A percentile compares a stretch with the other conserved stretches of the same genome.
Conservation (phyloP, 2,329 filamentous ascomycete species). For the Talaromyces atroroseus region DNA sequence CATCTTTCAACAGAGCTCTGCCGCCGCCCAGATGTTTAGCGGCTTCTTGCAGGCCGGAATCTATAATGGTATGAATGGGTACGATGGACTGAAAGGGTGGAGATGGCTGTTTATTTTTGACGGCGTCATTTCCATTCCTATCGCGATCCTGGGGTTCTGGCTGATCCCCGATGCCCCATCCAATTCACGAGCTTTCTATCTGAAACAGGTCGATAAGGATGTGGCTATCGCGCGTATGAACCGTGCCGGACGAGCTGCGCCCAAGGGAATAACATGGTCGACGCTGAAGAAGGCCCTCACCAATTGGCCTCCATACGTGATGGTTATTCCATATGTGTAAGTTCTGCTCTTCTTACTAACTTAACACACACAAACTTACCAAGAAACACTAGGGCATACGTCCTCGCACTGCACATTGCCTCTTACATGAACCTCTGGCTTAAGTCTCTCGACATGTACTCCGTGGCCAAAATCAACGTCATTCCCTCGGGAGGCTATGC, state of each 20-base stretch:
- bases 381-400: constrained; percentile 7
- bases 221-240: constrained; percentile 9
- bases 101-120: constrained; percentile 57
- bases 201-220: constrained; percentile 11
- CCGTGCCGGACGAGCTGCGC: constrained; percentile 8
- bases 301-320: constrained; percentile 12
- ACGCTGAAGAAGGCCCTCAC: constrained; percentile 6
- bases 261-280: constrained; percentile 9
- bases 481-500: constrained; percentile 12
- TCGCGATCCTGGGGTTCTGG: constrained; percentile 38
- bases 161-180: constrained; percentile 40
- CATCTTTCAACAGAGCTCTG: constrained; percentile 12
- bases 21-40: constrained; percentile 12
- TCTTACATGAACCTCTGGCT: constrained; percentile 15
- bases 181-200: constrained; percentile 25
- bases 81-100: constrained; percentile 53
- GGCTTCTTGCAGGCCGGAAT: constrained; percentile 43
- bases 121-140: constrained; percentile 43
- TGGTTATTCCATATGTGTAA: constrained; percentile 13
- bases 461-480: constrained; percentile 11
- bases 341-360: not conserved
- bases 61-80: constrained; percentile 53
- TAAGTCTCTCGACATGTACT: constrained; percentile 9
- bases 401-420: constrained; percentile 13
- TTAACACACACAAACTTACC: not conserved